Base-by-base conservation (phyloP, 306 rosid species). In the Mimosa bimucronata region DNA sequence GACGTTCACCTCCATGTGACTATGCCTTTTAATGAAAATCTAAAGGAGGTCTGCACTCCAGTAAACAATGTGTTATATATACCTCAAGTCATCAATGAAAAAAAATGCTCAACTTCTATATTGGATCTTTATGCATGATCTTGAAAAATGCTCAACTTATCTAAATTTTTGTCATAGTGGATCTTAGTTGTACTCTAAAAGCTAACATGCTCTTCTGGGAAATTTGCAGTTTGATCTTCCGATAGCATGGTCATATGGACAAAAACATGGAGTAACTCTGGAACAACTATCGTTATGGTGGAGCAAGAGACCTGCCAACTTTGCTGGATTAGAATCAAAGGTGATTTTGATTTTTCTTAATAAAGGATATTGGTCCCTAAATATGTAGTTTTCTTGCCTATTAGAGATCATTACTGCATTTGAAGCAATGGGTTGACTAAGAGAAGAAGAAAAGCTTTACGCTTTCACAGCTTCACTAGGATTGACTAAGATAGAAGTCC, bases 261-360 rank as follows among this genome's bases (percentile, higher is more conserved):
- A 78, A 84, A 95, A 90, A 89, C 86, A 93, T 61, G 98, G 98
- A 79, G 74, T 86, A 57, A 84, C 96, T 65, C 80, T 95, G 38
- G 96, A 95, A 82, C 94, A 91, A 57, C 82, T 95, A 37, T 91
- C 96, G 44, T 64, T 82, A 77, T 91, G 95, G 94, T 95, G 98
- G 98, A 92, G 96, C 83, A 90, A 89, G 88, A 92, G 84, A 83
- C 98, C 98, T 31, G 98, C 98, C 77, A 60, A 53, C 74, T 83
- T 95, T 55, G 96, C 94, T 1, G 93, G 98, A 74, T 86, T 81
- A 82, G 85, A 90, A 77, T 88, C 87, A 75, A 95, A 90, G 97
- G 98, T 95, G 19, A 69, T 50, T 77, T 21, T 38, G 18, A 71
- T 21, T 9, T 71, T 44, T 46, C 61, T 76, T 42, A 57, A 23